phyloP scores from a whole-genome alignment of 2,329 filamentous ascomycete genomes.

The Sarocladiaceae sp. region DNA sequence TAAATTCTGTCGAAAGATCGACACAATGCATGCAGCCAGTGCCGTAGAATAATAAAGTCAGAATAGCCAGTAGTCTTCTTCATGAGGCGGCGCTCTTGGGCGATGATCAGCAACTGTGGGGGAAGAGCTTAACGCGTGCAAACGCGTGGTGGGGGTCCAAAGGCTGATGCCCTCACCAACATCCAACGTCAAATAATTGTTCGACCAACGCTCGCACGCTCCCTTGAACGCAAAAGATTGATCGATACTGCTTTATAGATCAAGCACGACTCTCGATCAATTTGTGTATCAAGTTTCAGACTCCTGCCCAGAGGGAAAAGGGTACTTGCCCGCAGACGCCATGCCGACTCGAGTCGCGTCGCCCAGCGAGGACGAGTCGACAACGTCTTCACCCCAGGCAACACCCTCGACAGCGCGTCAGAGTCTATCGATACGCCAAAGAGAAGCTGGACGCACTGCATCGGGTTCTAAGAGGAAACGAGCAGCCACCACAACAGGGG shows the following conservation, averaged over 20 bases:
- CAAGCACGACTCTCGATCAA: no score
- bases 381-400: slow-evolving; percentile 3
- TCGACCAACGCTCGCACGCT: no score
- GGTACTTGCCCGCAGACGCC: neutral
- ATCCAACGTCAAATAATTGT: neutral
- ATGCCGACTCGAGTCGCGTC: slow-evolving; percentile 10
- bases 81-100: no score
- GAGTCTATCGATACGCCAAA: neutral
- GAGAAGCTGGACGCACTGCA: slow-evolving; percentile 12
- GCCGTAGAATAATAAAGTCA: no score
- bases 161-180: neutral
- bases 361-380: neutral
- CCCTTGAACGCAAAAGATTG: no score
- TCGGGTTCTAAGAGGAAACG: slow-evolving; percentile 29
- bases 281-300: no score
- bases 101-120: neutral
- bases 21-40: no score
- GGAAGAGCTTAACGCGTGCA: slow-evolving; percentile 5
- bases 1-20: no score
- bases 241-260: no score
- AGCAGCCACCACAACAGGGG: slow-evolving; percentile 19
- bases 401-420: neutral
- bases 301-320: no score
- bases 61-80: no score
- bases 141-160: slow-evolving; percentile 2